Evolutionary conservation across 179 eudicot genomes (phyloP).

Genomic region (Dionaea muscipula): DNA sequence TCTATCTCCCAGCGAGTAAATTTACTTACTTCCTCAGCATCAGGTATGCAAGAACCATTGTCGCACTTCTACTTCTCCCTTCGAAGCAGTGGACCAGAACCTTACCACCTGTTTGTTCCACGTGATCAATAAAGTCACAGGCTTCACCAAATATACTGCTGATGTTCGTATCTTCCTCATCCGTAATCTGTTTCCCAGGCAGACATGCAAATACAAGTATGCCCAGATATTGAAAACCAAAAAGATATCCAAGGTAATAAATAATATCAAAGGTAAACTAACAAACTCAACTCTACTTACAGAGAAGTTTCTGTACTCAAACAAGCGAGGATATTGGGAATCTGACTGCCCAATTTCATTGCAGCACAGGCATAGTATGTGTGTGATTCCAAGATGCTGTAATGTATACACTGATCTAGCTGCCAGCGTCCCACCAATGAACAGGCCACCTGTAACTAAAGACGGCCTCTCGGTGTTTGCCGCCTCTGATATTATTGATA

Average conservation of each 20-base stretch:
- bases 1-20: too few relatives aligned
- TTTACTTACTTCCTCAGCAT: conserved; percentile 82
- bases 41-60: conserved; percentile 76
- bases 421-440: conserved; percentile 92
- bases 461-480: conserved; percentile 95
- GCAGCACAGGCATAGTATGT: conserved; percentile 81
- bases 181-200: conserved; percentile 53
- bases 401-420: conserved; percentile 86
- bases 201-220: too few relatives aligned
- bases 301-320: conserved; percentile 60
- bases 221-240: neutral
- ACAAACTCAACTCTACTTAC: conserved; percentile 37
- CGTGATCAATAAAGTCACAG: conserved; percentile 59
- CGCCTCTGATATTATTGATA: conserved; percentile 84
- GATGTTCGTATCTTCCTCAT: conserved; percentile 80
- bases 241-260: neutral
- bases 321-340: conserved; percentile 65
- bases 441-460: conserved; percentile 38
- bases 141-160: conserved; percentile 71
- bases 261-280: neutral
- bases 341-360: conserved; percentile 96
- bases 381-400: conserved; percentile 77
- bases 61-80: conserved; percentile 97
- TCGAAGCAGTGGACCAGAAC: conserved; percentile 98
- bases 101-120: conserved; percentile 64